Base-by-base conservation (phyloP, 352 stramenopile species). In the Pythium apleroticum region DNA sequence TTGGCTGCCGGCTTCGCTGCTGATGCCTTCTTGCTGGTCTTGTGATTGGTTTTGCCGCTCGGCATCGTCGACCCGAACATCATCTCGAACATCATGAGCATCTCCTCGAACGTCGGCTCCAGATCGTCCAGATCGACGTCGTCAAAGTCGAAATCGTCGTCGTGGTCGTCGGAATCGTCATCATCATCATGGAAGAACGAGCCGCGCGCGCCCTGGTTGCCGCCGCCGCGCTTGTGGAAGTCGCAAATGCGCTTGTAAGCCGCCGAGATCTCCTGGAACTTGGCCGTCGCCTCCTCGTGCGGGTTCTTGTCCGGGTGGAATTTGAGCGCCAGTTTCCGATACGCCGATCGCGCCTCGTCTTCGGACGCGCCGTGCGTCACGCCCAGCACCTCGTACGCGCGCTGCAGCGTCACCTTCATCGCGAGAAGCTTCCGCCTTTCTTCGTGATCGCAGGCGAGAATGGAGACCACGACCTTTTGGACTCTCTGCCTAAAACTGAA, bases 1-100 rank as follows among this genome's bases (percentile, higher is more conserved):
- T n/a, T 49, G 25, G 39, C 24, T 37, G 19, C 30, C 39, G 37
- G 37, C 37, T 24, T 35, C 6, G 39, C 22, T 15, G n/a, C 10
- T 11, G 53, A 1, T 4, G 17, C 30, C 2, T 54, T 43, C 37
- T 39, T 67, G 27, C 63, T 59, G 31, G n/a, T 20, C 35, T 52
- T 43, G 6, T 37, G 52, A 28, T 63, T 57, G 25, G 12, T 43
- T 33, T 58, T 56, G n/a, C 37, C 46, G 11, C 37, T 63, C 3
- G 55, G 35, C 57, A 58, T 50, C 8, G 50, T 48, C 45, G 50
- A 53, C 0, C 74, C 74, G 67, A 90, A 90, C 65, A 90, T 65
- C 77, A 90, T 85, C 58, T 90, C 69, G 33, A 90, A 90, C 81
- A 90, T 88, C 65, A 80, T 78, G 37, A 90, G 77, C 81, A 90